These are phyloP conservation scores for Boletus sp. DNA, from an alignment of 768 basidiomycete species.

Conservation along the genomic window DNA sequence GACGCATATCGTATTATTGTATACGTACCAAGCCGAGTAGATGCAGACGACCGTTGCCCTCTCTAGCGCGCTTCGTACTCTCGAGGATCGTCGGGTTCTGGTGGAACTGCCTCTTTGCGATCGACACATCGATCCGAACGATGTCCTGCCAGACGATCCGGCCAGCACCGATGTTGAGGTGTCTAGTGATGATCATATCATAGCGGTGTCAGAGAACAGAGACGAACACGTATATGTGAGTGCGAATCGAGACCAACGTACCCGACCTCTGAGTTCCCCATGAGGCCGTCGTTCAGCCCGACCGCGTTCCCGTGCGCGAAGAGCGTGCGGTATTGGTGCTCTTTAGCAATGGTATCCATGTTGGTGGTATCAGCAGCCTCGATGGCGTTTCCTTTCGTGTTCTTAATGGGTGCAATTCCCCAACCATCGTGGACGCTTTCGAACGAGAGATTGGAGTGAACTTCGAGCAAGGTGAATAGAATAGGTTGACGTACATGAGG, in stretches of 20 bases:
- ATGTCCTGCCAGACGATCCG: slow-evolving; percentile 98
- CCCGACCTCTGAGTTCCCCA: slow-evolving; percentile 99
- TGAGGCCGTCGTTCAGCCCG: slow-evolving; percentile 87
- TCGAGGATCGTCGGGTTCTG: slow-evolving; percentile 70
- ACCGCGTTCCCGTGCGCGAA: slow-evolving; percentile 90
- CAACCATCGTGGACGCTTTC: slow-evolving; percentile 92
- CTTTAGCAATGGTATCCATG: slow-evolving; percentile 85
- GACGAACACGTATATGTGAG: not conserved
- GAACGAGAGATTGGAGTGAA: not conserved
- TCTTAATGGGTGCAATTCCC: slow-evolving; percentile 70
- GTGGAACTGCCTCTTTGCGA: slow-evolving; percentile 86
- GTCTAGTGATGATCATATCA: slow-evolving; percentile 43
- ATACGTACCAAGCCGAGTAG: slow-evolving; percentile 75
- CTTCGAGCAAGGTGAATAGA: not conserved
- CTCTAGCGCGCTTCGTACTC: slow-evolving; percentile 73
- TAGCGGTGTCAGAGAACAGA: not conserved
- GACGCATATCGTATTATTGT: not conserved
- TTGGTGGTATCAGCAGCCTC: slow-evolving; percentile 77
- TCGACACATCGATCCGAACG: slow-evolving; percentile 88
- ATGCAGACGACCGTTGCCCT: slow-evolving; percentile 80
- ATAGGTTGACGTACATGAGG: slow-evolving; percentile 59
- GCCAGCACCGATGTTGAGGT: slow-evolving; percentile 93
- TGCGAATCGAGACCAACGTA: slow-evolving; percentile 37
- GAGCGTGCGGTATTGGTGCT: slow-evolving; percentile 68
- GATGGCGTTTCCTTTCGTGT: slow-evolving; percentile 86